A percentile compares a stretch with the other conserved stretches of the same genome.
These are phyloP conservation scores for Amyloporia xantha DNA, from an alignment of 768 basidiomycete species.

Conservation along the genomic window DNA sequence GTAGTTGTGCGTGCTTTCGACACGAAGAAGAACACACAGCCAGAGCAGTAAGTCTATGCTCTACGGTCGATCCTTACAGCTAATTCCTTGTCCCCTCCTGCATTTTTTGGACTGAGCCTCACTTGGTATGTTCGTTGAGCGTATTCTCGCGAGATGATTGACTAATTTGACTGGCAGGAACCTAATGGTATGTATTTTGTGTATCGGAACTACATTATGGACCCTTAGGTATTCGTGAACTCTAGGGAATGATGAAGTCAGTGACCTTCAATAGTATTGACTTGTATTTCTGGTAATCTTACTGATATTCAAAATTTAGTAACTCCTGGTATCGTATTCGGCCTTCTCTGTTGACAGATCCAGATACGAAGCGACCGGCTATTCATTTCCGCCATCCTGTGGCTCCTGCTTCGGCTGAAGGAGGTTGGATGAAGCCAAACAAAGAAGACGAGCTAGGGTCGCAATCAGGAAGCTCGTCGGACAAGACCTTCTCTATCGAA, in stretches of 20 bases:
- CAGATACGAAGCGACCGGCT: conserved; percentile 1
- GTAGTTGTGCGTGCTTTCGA: conserved; percentile 13
- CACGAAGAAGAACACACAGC: conserved; percentile 13
- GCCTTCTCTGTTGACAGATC: conserved; percentile 1
- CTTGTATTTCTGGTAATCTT: not conserved
- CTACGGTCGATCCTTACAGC: not conserved
- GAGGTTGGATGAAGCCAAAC: conserved; percentile 17
- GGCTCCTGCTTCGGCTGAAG: conserved; percentile 11
- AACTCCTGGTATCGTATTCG: conserved; percentile 18
- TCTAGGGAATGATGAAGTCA: conserved; percentile 20
- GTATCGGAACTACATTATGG: not conserved
- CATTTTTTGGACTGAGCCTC: not conserved
- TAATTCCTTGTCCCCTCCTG: not conserved
- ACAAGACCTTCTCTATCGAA: conserved; percentile 26
- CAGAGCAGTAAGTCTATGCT: conserved; percentile 8
- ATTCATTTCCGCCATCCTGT: conserved; percentile 14
- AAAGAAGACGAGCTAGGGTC: not conserved
- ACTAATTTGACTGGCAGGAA: no score
- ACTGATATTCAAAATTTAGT: conserved; percentile 1
- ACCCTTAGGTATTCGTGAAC: not conserved
- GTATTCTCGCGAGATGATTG: no score
- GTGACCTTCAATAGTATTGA: not conserved
- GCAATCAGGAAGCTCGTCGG: not conserved
- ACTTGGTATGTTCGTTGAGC: not conserved
- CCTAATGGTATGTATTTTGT: conserved; percentile 9